Conservation (phyloP, 108 stramenopile species). For the Cylindrotheca fusiformis region DNA sequence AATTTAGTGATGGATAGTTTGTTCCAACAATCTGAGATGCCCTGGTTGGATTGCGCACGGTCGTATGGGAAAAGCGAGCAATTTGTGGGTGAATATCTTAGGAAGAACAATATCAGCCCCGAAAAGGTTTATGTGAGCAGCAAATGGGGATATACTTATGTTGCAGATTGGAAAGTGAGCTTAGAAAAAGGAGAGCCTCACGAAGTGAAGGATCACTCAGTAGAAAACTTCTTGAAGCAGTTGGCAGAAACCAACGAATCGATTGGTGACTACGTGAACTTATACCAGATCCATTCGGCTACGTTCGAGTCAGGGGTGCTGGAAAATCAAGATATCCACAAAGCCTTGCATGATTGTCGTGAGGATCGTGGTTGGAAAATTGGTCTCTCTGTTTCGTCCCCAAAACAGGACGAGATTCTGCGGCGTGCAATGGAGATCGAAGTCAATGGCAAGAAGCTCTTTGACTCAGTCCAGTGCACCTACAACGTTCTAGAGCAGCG, state of each 20-base stretch:
- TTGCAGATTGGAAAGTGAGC: constrained; percentile 69
- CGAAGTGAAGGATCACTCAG: constrained; percentile 82
- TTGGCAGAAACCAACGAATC: constrained; percentile 46
- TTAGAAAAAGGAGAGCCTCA: constrained; percentile 60
- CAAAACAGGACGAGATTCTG: constrained; percentile 60
- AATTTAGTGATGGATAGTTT: constrained; percentile 60
- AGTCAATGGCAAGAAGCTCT: constrained; percentile 31
- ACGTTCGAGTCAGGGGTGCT: constrained; percentile 79
- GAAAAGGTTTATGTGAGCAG: constrained; percentile 51
- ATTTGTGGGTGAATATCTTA: constrained; percentile 74
- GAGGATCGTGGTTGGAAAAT: constrained; percentile 60
- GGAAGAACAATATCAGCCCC: constrained; percentile 36
- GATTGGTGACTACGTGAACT: constrained; percentile 62
- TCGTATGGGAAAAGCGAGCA: constrained; percentile 75
- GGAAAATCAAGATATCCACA: constrained; percentile 44
- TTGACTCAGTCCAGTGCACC: constrained; percentile 84
- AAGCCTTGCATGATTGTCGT: constrained; percentile 49
- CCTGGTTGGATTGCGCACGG: constrained; percentile 77
- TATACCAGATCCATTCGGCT: constrained; percentile 82
- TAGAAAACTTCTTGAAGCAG: constrained; percentile 65
- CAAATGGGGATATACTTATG: constrained; percentile 85
- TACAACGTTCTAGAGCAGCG: constrained; percentile 77
- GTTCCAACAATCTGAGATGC: constrained; percentile 22
- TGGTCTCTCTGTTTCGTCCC: constrained; percentile 71
- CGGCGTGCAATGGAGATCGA: constrained; percentile 52